phyloP scores from a whole-genome alignment of 768 basidiomycete genomes.

The Gautieria morchelliformis region DNA sequence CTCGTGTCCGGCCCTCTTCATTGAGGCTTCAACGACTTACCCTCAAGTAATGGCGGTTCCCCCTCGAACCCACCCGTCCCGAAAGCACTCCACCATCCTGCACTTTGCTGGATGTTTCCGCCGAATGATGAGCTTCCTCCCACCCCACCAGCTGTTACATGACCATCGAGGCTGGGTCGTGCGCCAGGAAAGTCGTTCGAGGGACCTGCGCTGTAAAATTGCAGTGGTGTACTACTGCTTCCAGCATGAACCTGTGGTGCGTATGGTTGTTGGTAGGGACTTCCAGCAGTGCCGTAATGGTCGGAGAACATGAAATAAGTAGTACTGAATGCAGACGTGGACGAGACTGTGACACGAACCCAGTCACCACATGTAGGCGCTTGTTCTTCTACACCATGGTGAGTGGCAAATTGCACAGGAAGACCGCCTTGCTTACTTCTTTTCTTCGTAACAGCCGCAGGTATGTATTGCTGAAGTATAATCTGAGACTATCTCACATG shows the following conservation, averaged over 20 bases:
- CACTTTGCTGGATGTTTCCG: constrained; percentile 64
- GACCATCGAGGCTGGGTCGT: constrained; percentile 70
- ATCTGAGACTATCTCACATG: constrained; percentile 10
- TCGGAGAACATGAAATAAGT: neutral
- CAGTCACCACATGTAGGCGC: neutral
- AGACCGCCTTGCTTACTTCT: neutral
- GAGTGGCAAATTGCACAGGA: neutral
- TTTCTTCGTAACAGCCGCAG: constrained; percentile 44
- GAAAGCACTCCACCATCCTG: constrained; percentile 93
- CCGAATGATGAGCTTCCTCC: constrained; percentile 43
- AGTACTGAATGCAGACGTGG: neutral
- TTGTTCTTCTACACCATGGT: constrained; percentile 19
- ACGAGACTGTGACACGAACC: neutral
- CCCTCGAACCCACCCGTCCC: constrained; percentile 93
- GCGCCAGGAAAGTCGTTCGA: constrained; percentile 55
- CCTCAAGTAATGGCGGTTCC: constrained; percentile 91
- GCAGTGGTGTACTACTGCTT: constrained; percentile 44
- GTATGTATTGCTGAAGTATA: constrained; percentile 24
- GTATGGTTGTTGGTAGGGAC: neutral
- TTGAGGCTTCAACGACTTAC: constrained; percentile 31
- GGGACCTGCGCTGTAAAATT: constrained; percentile 56
- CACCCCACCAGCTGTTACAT: constrained; percentile 36
- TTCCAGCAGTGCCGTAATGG: neutral
- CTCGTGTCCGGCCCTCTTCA: neutral
- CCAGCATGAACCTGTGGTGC: neutral